Conservation (phyloP, 2,329 filamentous ascomycete species). For the Scortechinia acanthostroma region DNA sequence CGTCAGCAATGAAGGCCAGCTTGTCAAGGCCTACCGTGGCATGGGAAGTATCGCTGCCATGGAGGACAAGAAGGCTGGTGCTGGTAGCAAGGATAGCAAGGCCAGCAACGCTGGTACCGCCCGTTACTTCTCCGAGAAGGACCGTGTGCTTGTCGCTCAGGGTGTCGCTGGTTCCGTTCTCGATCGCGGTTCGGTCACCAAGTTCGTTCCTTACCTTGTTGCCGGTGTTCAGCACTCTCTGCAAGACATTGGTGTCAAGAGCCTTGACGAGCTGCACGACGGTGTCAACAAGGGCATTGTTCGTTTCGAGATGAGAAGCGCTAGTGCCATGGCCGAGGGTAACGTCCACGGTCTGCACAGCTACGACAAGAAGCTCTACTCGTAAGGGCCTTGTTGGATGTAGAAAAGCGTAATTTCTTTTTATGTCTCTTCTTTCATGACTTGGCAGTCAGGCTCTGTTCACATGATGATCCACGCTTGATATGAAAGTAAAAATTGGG, state of each 20-base stretch:
- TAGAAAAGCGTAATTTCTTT: neutral
- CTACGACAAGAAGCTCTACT: conserved; percentile 67
- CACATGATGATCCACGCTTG: neutral
- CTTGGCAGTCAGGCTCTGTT: no score
- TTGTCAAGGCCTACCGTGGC: conserved; percentile 97
- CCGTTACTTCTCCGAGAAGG: conserved; percentile 95
- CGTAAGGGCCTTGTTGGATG: conserved; percentile 22
- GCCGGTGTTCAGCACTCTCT: conserved; percentile 95
- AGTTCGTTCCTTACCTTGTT: conserved; percentile 92
- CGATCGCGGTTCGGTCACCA: conserved; percentile 75
- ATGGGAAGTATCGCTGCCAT: conserved; percentile 99
- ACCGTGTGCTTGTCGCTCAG: conserved; percentile 89
- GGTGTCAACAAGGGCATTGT: conserved; percentile 69
- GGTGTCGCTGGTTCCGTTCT: conserved; percentile 84
- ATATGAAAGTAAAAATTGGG: neutral
- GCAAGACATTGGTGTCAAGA: conserved; percentile 87
- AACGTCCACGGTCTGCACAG: conserved; percentile 71
- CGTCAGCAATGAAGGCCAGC: conserved; percentile 89
- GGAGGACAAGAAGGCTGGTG: conserved; percentile 95
- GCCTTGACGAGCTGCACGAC: conserved; percentile 69
- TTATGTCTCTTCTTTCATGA: no score
- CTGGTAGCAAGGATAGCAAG: conserved; percentile 64
- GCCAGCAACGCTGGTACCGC: conserved; percentile 90
- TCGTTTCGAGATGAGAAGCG: conserved; percentile 88
- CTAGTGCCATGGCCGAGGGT: conserved; percentile 90